Conservation (phyloP, 2,329 filamentous ascomycete genomes). For the Endothia cerciana region DNA sequence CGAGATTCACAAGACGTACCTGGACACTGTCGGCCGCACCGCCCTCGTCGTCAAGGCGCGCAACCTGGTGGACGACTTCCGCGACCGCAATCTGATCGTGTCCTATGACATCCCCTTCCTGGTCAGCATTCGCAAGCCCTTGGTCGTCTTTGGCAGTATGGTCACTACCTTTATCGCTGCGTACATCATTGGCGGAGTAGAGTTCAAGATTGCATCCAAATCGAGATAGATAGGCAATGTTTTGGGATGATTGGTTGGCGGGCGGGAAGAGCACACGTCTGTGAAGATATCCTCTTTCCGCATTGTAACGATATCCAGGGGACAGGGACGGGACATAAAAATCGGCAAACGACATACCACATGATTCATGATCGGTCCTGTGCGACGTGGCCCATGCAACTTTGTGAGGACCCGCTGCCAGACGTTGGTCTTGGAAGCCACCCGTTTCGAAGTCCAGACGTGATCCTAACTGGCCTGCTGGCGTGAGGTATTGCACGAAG, state of each 20-base stretch:
- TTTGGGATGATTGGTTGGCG: not conserved
- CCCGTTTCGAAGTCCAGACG: not conserved
- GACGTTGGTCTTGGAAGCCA: not conserved
- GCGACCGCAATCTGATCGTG: constrained; percentile 81
- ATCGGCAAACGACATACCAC: constrained; percentile 16
- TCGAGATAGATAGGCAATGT: constrained; percentile 9
- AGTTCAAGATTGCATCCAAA: constrained; percentile 73
- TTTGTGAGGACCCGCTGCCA: not conserved
- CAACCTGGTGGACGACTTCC: constrained; percentile 89
- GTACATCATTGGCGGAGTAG: constrained; percentile 77
- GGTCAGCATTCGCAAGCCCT: constrained; percentile 81
- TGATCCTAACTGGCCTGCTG: not conserved
- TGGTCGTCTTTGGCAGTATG: constrained; percentile 76
- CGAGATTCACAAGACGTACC: constrained; percentile 81
- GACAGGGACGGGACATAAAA: constrained; percentile 16
- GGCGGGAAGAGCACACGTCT: constrained; percentile 2
- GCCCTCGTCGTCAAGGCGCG: constrained; percentile 77
- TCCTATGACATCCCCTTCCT: constrained; percentile 82
- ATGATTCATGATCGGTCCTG: constrained; percentile 15
- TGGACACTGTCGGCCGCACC: constrained; percentile 91
- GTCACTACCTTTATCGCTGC: constrained; percentile 73
- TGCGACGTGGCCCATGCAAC: not conserved
- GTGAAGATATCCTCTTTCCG: constrained; percentile 11
- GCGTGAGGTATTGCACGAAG: no score
- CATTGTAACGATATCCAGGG: constrained; percentile 21